phyloP scores from a whole-genome alignment of 768 basidiomycete species.

The Rhodotorula graminis region DNA sequence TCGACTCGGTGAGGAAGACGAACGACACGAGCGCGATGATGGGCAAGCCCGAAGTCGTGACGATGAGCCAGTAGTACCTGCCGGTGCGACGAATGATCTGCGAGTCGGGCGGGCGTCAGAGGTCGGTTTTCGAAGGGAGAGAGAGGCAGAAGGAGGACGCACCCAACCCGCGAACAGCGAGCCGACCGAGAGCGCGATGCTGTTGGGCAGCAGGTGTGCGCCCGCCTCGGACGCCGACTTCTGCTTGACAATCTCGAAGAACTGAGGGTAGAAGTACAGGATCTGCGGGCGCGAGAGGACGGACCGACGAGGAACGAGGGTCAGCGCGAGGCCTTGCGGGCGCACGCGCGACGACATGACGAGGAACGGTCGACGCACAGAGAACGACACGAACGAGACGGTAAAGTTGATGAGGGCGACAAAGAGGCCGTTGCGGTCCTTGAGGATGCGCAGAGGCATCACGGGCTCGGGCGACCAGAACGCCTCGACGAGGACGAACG shows the following conservation, averaged over 20 bases:
- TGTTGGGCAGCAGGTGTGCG: conserved; percentile 77
- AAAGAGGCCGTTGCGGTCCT: conserved; percentile 71
- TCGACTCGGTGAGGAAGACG: conserved; percentile 62
- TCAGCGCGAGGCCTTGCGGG: no score
- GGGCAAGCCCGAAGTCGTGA: conserved; percentile 60
- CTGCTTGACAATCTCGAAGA: conserved; percentile 35
- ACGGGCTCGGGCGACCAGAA: conserved; percentile 75
- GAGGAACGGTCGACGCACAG: background rate
- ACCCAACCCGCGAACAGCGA: conserved; percentile 84
- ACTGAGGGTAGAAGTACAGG: conserved; percentile 35
- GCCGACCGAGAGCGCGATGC: conserved; percentile 75
- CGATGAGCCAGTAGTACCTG: conserved; percentile 70
- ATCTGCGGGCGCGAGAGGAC: background rate
- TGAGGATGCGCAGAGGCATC: conserved; percentile 66
- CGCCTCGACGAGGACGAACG: conserved; percentile 75
- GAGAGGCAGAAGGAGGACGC: conserved; percentile 11
- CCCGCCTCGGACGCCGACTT: conserved; percentile 30
- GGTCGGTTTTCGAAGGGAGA: background rate
- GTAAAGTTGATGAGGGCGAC: conserved; percentile 73
- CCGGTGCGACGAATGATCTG: conserved; percentile 58
- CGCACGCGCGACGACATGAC: rapidly evolving
- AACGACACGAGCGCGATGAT: conserved; percentile 60
- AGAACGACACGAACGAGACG: conserved; percentile 40
- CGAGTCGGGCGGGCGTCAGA: background rate
- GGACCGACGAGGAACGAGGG: background rate